A percentile compares a stretch with the other conserved stretches of the same genome.
These are phyloP conservation scores for Trametes pubescens DNA, from an alignment of 1,284 basidiomycete species.

Conservation along the genomic window DNA sequence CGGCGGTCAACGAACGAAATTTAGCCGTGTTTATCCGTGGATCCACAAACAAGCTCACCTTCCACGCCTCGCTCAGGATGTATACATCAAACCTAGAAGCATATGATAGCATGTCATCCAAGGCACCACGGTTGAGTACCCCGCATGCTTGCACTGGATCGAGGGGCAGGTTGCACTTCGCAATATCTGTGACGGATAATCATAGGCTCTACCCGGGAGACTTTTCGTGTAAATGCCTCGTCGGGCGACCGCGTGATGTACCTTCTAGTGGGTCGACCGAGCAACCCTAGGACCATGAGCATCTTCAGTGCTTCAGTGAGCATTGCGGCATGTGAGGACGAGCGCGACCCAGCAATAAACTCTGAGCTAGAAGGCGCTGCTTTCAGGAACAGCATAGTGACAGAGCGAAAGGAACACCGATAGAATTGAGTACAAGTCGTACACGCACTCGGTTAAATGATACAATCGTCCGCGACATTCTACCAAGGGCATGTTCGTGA, in stretches of 20 bases:
- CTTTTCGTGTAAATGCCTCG: conserved; percentile 8
- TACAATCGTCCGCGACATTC: conserved; percentile 12
- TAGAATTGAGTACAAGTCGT: conserved; percentile 20
- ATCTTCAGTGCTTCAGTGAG: too few species aligned
- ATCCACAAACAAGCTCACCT: not conserved
- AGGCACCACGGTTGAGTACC: not conserved
- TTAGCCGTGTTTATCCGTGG: not conserved
- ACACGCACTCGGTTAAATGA: conserved; percentile 19
- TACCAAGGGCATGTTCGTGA: conserved; percentile 4
- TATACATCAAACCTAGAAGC: not conserved
- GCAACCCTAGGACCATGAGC: too few species aligned
- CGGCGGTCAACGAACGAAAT: not conserved
- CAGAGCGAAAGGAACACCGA: too few species aligned
- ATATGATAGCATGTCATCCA: not conserved
- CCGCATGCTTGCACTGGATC: too few species aligned
- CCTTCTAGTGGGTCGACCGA: not conserved
- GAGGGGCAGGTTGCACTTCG: not conserved
- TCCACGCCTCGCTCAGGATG: not conserved
- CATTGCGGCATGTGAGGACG: too few species aligned
- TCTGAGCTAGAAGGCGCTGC: too few species aligned
- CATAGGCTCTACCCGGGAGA: conserved; percentile 5
- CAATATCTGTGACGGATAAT: not conserved
- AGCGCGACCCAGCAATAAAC: too few species aligned
- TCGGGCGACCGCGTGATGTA: not conserved
- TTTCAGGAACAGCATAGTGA: too few species aligned